Base-by-base conservation (phyloP, 495 filamentous ascomycete genomes). In the Usnea hakonensis region DNA sequence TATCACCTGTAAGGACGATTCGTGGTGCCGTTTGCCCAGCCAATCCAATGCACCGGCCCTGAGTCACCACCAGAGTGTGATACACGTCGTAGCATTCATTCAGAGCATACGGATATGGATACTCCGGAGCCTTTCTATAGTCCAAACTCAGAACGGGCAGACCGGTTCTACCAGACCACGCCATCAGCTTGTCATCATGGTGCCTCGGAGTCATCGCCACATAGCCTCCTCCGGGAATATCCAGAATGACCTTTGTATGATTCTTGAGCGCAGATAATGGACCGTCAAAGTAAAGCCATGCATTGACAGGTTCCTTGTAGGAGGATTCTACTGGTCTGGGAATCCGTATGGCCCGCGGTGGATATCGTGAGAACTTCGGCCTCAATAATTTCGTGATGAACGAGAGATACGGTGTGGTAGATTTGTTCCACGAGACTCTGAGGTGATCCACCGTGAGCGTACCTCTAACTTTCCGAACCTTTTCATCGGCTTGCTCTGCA, bases 31-130 rank as follows among this genome's bases (percentile, higher is more conserved):
- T 74, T 32, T 81, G 74, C 2, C 93, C 93, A n/a, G 85, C 86
- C 38, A 97, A 69, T 1, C 95, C 95, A 48, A 96, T 74, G 68
- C 91, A 96, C 26, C 86, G 83, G 3, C 94, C 94, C 10, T 79
- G 79, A 36, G 83, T 91, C 35, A 83, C 79, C 46, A 95, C 78
- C 44, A 98, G 82, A 5, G 85, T 87, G 54, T 87, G 84, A 65
- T 98, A 98, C 14, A 91, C 91, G 74, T 98, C 94, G 68, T 90
- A 97, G 69, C 91, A 96, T 70, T 98, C 94, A 70, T 97, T 95
- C 17, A 98, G 76, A 1, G 90, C 94, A 72, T 95, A 95, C 5
- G 94, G 94, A 65, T 97, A 98, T 5, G 95, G 93, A 72, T 85
- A 90, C 69, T 98, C 94, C 1, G 94, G 94, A 0, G 94, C 94